phyloP scores from a whole-genome alignment of 2,329 filamentous ascomycete genomes.

The Teratosphaeria nubilosa region DNA sequence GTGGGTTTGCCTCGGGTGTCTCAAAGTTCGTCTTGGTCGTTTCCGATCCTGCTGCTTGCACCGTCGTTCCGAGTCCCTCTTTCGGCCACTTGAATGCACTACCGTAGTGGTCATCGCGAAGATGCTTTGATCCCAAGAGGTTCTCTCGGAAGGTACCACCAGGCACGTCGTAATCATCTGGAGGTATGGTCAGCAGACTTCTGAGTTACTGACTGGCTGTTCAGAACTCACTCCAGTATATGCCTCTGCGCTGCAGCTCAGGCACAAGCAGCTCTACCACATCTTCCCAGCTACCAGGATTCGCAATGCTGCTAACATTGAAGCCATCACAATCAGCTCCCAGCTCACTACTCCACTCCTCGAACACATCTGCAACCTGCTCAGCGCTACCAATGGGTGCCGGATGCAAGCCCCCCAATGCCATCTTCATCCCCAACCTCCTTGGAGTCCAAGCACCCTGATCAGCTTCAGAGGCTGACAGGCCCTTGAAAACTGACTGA shows the following conservation, averaged over 20 bases:
- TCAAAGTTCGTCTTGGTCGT: neutral
- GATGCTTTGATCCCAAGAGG: slow-evolving; percentile 23
- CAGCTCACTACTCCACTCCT: slow-evolving; percentile 53
- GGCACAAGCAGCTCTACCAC: slow-evolving; percentile 56
- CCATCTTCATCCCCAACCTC: neutral
- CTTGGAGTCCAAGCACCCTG: slow-evolving; percentile 51
- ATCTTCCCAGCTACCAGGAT: slow-evolving; percentile 58
- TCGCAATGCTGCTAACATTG: slow-evolving; percentile 61
- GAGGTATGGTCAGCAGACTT: slow-evolving; percentile 36
- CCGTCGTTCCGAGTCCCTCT: neutral
- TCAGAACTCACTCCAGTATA: neutral
- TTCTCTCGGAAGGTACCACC: slow-evolving; percentile 54
- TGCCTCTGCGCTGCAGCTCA: slow-evolving; percentile 49
- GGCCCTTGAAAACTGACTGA: slow-evolving; percentile 34
- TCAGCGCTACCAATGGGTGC: slow-evolving; percentile 54
- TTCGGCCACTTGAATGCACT: neutral
- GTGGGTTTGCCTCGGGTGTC: neutral
- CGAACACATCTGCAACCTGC: slow-evolving; percentile 54
- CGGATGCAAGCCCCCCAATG: slow-evolving; percentile 33
- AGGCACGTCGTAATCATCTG: slow-evolving; percentile 43
- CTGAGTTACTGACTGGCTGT: neutral
- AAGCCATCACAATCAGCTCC: slow-evolving; percentile 61
- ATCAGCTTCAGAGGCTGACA: slow-evolving; percentile 51
- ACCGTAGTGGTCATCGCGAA: neutral
- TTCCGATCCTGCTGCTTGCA: neutral